These are phyloP conservation scores for Teratosphaeria zuluensis DNA, from an alignment of 2,329 filamentous ascomycete genomes.

Conservation along the genomic window DNA sequence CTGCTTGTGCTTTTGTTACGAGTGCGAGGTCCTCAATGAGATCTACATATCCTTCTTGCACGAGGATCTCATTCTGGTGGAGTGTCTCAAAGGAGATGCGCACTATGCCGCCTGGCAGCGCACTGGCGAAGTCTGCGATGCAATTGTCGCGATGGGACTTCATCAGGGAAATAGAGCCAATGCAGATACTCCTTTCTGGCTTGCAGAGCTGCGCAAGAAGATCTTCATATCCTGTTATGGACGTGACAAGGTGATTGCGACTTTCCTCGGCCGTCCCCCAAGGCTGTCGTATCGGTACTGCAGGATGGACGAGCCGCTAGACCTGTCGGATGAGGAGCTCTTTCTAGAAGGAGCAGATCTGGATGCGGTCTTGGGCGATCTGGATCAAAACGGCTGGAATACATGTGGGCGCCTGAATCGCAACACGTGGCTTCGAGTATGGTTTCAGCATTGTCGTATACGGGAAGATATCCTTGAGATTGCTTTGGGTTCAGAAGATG, in stretches of 20 bases:
- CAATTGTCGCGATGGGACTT: constrained; percentile 25
- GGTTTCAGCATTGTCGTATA: constrained; percentile 40
- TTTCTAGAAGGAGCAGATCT: constrained; percentile 36
- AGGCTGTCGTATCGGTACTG: constrained; percentile 41
- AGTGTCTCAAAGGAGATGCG: constrained; percentile 19
- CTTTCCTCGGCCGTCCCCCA: constrained; percentile 41
- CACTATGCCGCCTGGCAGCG: constrained; percentile 26
- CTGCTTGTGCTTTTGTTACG: constrained; percentile 27
- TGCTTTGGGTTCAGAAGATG: constrained; percentile 35
- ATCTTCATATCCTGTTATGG: constrained; percentile 25
- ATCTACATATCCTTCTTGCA: constrained; percentile 26
- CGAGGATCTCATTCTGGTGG: constrained; percentile 23
- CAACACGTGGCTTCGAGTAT: constrained; percentile 38
- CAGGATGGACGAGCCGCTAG: constrained; percentile 44
- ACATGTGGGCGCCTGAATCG: constrained; percentile 34
- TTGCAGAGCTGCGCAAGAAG: constrained; percentile 23
- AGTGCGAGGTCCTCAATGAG: constrained; percentile 26
- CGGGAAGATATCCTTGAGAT: constrained; percentile 52
- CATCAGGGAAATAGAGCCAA: constrained; percentile 25
- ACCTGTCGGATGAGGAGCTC: constrained; percentile 42
- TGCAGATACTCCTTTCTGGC: constrained; percentile 25
- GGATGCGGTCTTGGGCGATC: constrained; percentile 25
- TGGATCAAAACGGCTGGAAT: constrained; percentile 47
- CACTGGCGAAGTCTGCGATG: constrained; percentile 25
- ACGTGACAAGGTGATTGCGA: constrained; percentile 24